Conservation (phyloP, 2,329 filamentous ascomycete species). For the Teratosphaeria destructans region DNA sequence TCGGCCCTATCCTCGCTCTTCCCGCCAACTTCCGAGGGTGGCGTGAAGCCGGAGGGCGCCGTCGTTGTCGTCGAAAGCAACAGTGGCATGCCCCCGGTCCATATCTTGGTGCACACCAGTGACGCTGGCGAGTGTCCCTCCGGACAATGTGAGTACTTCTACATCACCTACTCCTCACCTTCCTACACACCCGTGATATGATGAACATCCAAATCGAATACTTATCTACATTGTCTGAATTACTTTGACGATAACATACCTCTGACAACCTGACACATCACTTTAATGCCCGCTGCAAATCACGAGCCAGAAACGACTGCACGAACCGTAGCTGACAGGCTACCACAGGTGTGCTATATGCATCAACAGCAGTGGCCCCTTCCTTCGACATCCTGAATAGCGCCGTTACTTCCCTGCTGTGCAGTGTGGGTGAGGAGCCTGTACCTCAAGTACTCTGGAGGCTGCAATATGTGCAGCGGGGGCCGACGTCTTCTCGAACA, state of each 20-base stretch:
- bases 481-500: neutral
- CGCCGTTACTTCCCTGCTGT: conserved; percentile 35
- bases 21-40: conserved; percentile 59
- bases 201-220: conserved; percentile 77
- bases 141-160: conserved; percentile 70
- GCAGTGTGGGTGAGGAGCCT: conserved; percentile 24
- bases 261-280: conserved; percentile 75
- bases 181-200: conserved; percentile 44
- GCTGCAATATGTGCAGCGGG: conserved; percentile 41
- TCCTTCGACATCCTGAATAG: conserved; percentile 29
- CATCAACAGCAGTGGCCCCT: conserved; percentile 32
- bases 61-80: conserved; percentile 54
- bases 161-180: neutral
- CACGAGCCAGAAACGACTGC: neutral
- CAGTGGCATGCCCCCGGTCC: conserved; percentile 41
- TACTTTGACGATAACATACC: conserved; percentile 72
- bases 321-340: neutral
- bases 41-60: conserved; percentile 62
- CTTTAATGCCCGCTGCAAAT: neutral
- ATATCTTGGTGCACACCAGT: conserved; percentile 66
- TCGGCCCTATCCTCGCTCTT: conserved; percentile 59
- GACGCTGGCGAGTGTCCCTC: conserved; percentile 85
- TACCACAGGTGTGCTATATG: conserved; percentile 48
- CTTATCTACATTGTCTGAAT: conserved; percentile 99
- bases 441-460: conserved; percentile 40